phyloP scores from a whole-genome alignment of 306 rosid species.

The Trifolium fragiferum region DNA sequence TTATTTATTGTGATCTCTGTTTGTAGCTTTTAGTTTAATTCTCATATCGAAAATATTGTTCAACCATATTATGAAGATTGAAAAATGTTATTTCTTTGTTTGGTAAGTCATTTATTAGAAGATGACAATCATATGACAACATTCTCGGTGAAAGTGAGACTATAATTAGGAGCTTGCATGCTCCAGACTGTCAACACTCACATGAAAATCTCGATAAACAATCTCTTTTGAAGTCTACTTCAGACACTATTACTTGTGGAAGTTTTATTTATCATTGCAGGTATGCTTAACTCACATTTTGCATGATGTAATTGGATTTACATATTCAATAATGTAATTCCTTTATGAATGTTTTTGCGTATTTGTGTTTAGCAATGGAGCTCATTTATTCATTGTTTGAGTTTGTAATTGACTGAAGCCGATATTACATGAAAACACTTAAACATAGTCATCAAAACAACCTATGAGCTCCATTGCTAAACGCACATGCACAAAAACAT shows the following conservation, averaged over 20 bases:
- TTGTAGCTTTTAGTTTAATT: slow-evolving; percentile 5
- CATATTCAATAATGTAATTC: no score
- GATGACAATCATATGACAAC: slow-evolving; percentile 90
- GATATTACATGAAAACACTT: no score
- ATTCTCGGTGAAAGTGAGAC: slow-evolving; percentile 61
- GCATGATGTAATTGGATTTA: neutral
- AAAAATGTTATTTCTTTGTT: slow-evolving; percentile 34
- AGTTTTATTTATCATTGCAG: slow-evolving; percentile 67
- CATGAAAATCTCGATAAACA: slow-evolving; percentile 46
- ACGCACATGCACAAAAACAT: no score
- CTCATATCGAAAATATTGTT: slow-evolving; percentile 33
- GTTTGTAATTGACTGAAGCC: no score
- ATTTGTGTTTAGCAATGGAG: no score
- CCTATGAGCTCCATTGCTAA: no score
- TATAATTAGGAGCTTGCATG: slow-evolving; percentile 46
- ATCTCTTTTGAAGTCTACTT: slow-evolving; percentile 59
- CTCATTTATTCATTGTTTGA: no score
- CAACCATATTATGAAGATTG: neutral
- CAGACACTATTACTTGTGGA: slow-evolving; percentile 58
- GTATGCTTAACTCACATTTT: slow-evolving; percentile 50
- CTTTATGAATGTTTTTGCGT: no score
- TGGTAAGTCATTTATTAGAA: slow-evolving; percentile 68
- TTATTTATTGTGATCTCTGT: no score
- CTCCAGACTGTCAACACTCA: slow-evolving; percentile 45
- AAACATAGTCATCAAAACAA: no score